A percentile compares a stretch with the other conserved stretches of the same genome.
These are phyloP conservation scores for Cryphonectria japonica DNA, from an alignment of 2,329 filamentous ascomycete genomes.

Conservation along the genomic window DNA sequence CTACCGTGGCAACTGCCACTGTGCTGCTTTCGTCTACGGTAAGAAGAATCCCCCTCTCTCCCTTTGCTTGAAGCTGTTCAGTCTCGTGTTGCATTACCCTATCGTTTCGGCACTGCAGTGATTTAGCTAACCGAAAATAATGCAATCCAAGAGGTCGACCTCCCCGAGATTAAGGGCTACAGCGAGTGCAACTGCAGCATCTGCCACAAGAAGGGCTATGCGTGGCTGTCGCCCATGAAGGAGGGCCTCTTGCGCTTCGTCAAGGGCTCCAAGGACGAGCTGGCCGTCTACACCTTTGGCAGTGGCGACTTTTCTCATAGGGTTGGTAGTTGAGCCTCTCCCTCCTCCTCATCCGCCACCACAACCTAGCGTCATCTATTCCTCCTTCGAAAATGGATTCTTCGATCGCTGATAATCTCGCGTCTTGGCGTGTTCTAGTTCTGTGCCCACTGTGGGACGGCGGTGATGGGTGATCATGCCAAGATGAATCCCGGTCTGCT, in stretches of 20 bases:
- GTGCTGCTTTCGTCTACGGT: conserved; percentile 57
- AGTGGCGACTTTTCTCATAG: conserved; percentile 44
- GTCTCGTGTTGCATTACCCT: not conserved
- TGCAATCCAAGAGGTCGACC: conserved; percentile 5
- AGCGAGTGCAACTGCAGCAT: conserved; percentile 70
- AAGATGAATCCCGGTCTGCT: conserved; percentile 21
- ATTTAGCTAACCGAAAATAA: not conserved
- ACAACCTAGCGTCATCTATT: not conserved
- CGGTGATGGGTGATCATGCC: conserved; percentile 41
- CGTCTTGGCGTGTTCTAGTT: conserved; percentile 43
- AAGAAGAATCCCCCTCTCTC: conserved; percentile 35
- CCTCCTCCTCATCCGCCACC: not conserved
- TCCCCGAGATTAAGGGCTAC: conserved; percentile 60
- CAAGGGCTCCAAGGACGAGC: conserved; percentile 47
- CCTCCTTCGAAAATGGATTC: not conserved
- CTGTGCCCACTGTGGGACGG: conserved; percentile 54
- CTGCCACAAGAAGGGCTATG: conserved; percentile 55
- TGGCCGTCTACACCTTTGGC: conserved; percentile 51
- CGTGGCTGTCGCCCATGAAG: conserved; percentile 40
- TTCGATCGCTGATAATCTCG: not conserved
- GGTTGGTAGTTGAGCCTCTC: conserved; percentile 34
- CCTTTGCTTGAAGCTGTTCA: not conserved
- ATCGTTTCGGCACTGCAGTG: not conserved
- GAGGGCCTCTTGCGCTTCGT: conserved; percentile 46
- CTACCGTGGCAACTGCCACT: conserved; percentile 63